A percentile compares a stretch with the other conserved stretches of the same genome.
These are phyloP conservation scores for Podaxis sp. DNA, from an alignment of 768 basidiomycete genomes.

Conservation along the genomic window DNA sequence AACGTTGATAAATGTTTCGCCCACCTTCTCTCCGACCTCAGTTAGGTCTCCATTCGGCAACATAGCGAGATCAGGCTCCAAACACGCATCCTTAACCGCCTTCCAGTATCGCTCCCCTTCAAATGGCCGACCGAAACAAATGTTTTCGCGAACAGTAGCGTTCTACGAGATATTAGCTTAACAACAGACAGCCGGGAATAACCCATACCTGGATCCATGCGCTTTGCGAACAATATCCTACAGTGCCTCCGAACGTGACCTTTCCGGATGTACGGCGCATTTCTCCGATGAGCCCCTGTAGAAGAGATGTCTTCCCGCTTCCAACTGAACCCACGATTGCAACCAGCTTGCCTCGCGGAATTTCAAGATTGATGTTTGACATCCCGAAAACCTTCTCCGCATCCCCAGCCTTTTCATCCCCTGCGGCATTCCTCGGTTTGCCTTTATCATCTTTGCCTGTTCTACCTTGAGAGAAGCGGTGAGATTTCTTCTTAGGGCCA, in stretches of 20 bases:
- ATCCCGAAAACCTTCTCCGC: constrained; percentile 61
- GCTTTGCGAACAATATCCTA: constrained; percentile 83
- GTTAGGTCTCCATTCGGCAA: constrained; percentile 77
- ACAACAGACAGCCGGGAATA: constrained; percentile 5
- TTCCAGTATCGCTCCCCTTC: constrained; percentile 83
- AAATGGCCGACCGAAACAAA: constrained; percentile 83
- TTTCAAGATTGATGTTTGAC: constrained; percentile 57
- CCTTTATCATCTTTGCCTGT: constrained; percentile 17
- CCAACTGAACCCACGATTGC: constrained; percentile 88
- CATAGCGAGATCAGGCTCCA: constrained; percentile 80
- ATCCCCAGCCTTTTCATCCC: constrained; percentile 23
- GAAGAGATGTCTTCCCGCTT: constrained; percentile 64
- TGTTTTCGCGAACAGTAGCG: constrained; percentile 85
- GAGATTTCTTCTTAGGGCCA: constrained; percentile 31
- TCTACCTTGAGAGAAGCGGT: constrained; percentile 12
- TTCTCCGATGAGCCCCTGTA: constrained; percentile 79
- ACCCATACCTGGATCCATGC: constrained; percentile 81
- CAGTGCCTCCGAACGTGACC: constrained; percentile 71
- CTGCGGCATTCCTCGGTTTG: neutral
- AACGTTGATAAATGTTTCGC: neutral
- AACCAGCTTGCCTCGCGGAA: constrained; percentile 76
- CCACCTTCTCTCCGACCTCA: constrained; percentile 74
- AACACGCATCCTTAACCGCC: constrained; percentile 72
- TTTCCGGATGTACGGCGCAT: constrained; percentile 72
- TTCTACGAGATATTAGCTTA: constrained; percentile 41